Base-by-base conservation (phyloP, 306 rosid species). In the Hippophae tibetana region DNA sequence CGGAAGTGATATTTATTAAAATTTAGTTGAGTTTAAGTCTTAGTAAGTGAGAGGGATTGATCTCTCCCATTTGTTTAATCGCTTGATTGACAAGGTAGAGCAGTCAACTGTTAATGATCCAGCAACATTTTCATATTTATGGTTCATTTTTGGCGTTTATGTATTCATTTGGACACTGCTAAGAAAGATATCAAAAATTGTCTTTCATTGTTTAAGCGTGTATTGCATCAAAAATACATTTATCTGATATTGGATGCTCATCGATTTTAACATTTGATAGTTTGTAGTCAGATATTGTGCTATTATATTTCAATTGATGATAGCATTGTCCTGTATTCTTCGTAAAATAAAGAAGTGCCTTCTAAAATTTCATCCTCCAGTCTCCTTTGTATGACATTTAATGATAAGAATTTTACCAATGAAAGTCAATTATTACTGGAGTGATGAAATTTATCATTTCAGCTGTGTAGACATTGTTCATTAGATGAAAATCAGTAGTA, bases 1-100 rank as follows among this genome's bases (percentile, higher is more conserved):
- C 61, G 26, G 40, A 64, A 52, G 13, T 48, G 47, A 41, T 65
- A 66, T 44, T 40, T 70, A 18, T 13, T 44, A 65, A 27, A 41
- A 55, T 54, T 18, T 61, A n/a, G 25, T 52, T 10, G 8, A 40
- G 56, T 26, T 47, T 31, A 31, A 31, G 38, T 2, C 38, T 48
- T 38, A 42, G 49, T 9, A 18, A 23, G 11, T 48, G 31, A 5
- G 5, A 23, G 4, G 23, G 23, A 13, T 42, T 27, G 42, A 45
- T 43, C 74, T 47, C 52, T 51, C 67, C 11, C 38, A 13, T 60
- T 53, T 11, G 47, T 59, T n/a, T 27, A 27, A 23, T 42, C 57
- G 38, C 27, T 64, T 58, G 25, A 46, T 70, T 56, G 38, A 18
- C 64, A 9, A 40, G 43, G 18, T 18, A 52, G 61, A 48, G 67